Percentiles rank a stretch among this genome's conserved stretches.
phyloP scores from a whole-genome alignment of 345 rosid genomes.

The Boechera divaricarpa region DNA sequence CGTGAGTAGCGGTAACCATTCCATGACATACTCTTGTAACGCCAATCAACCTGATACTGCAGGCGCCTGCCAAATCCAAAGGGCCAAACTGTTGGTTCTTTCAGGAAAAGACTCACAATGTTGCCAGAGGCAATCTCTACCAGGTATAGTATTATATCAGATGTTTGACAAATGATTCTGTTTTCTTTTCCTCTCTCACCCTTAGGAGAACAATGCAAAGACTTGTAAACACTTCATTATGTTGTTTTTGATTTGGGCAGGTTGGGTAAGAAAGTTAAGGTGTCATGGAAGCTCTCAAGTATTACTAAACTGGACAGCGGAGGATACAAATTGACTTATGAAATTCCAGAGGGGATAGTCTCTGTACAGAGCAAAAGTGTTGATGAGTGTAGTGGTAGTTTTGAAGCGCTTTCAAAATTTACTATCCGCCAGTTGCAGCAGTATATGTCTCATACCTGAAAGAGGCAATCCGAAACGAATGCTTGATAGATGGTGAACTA shows the following conservation, averaged over 20 bases:
- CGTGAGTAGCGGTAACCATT: too few relatives aligned
- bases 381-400: constrained; percentile 40
- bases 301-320: constrained; percentile 58
- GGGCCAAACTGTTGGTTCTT: constrained; percentile 89
- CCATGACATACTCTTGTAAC: too few relatives aligned
- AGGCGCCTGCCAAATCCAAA: constrained; percentile 20
- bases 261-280: constrained; percentile 71
- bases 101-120: constrained; percentile 77
- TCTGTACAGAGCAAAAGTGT: constrained; percentile 66
- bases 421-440: too few relatives aligned
- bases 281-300: constrained; percentile 77
- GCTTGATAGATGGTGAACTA: too few relatives aligned
- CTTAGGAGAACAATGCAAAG: not conserved
- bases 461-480: too few relatives aligned
- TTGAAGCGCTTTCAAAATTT: too few relatives aligned
- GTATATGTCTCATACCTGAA: too few relatives aligned
- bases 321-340: constrained; percentile 64
- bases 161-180: not conserved
- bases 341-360: constrained; percentile 75
- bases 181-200: not conserved
- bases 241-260: constrained; percentile 51
- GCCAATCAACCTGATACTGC: too few relatives aligned
- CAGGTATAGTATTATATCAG: constrained; percentile 8
- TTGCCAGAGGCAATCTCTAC: constrained; percentile 74
- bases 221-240: not conserved